Conservation (phyloP, 2,329 filamentous ascomycete species). For the Colletotrichum noveboracense region DNA sequence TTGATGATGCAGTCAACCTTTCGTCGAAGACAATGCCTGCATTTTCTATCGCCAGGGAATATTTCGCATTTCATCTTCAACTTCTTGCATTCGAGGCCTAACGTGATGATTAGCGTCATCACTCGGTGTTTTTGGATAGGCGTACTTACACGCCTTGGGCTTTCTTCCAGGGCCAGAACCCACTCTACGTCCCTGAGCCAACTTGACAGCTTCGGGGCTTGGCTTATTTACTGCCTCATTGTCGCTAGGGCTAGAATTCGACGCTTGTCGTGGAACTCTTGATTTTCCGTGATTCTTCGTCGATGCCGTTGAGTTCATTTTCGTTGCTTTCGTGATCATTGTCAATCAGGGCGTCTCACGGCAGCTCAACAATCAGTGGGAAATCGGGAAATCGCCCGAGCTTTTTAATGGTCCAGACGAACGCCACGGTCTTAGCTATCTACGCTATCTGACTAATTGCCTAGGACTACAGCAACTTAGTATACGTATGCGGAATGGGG, state of each 20-base stretch:
- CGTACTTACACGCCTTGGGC: not conserved
- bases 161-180: not conserved
- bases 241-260: not conserved
- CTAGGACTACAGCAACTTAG: not conserved
- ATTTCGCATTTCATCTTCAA: not conserved
- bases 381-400: not conserved
- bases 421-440: not conserved
- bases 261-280: accelerated
- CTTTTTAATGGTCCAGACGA: not conserved
- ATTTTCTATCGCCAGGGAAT: not conserved
- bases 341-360: not conserved
- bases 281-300: not conserved
- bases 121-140: accelerated
- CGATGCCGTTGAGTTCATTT: not conserved
- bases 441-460: not conserved
- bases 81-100: not conserved
- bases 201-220: not conserved
- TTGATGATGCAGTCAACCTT: not conserved
- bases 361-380: not conserved
- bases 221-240: not conserved
- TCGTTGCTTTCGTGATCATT: not conserved
- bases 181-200: not conserved
- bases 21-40: not conserved
- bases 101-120: accelerated
- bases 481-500: not conserved